Evolutionary conservation across 805 yeast genomes (phyloP).

Genomic region (Barnettozyma siamensis): DNA sequence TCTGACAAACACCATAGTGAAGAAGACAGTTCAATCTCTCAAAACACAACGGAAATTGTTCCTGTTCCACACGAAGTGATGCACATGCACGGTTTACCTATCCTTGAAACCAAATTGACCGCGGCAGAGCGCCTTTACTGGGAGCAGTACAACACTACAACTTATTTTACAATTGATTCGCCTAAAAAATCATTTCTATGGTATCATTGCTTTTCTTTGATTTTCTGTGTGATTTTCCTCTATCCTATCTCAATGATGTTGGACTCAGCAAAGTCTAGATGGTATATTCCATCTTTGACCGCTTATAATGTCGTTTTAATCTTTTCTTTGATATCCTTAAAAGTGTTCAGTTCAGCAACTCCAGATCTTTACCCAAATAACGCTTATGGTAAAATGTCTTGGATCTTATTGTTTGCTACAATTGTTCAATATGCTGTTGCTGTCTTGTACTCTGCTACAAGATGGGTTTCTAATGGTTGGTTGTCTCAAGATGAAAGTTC

Average conservation of each 20-base stretch:
- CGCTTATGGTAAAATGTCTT: conserved; percentile 62
- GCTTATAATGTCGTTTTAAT: conserved; percentile 42
- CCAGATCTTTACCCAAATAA: conserved; percentile 72
- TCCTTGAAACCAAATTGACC: conserved; percentile 55
- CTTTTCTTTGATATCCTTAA: conserved; percentile 48
- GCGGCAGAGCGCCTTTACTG: conserved; percentile 74
- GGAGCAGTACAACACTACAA: conserved; percentile 73
- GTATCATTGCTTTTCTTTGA: conserved; percentile 45
- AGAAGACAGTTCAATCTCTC: conserved; percentile 1
- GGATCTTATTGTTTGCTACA: conserved; percentile 49
- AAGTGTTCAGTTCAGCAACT: conserved; percentile 52
- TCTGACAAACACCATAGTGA: neutral
- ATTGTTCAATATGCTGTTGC: conserved; percentile 52
- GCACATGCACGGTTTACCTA: conserved; percentile 68
- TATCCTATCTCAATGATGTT: conserved; percentile 69
- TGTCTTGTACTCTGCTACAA: conserved; percentile 40
- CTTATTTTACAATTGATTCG: conserved; percentile 53
- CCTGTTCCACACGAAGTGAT: conserved; percentile 44
- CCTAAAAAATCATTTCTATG: conserved; percentile 47
- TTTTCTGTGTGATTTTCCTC: conserved; percentile 41
- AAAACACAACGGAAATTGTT: conserved; percentile 14
- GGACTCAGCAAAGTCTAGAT: conserved; percentile 50
- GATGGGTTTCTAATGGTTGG: conserved; percentile 33
- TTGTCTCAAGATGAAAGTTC: conserved; percentile 11
- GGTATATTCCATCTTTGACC: conserved; percentile 53